A percentile compares a stretch with the other conserved stretches of the same genome.
These are phyloP conservation scores for Prinsepia uniflora DNA, from an alignment of 306 rosid species.

Conservation along the genomic window DNA sequence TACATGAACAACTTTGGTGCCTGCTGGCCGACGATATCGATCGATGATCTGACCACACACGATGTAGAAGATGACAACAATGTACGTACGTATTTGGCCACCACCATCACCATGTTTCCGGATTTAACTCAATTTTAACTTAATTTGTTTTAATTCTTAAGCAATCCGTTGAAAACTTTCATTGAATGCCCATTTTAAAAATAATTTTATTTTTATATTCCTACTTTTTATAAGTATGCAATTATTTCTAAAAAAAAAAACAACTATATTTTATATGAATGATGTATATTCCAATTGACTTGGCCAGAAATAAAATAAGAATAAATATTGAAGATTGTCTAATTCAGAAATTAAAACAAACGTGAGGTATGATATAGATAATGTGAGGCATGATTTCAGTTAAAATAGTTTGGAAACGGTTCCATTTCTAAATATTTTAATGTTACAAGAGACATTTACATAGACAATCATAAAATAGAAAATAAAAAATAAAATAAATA, in stretches of 20 bases:
- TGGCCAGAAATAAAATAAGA: constrained; percentile 8
- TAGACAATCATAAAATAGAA: too few relatives aligned
- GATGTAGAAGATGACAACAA: neutral
- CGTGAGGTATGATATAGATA: neutral
- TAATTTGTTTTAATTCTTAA: neutral
- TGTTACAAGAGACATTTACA: too few relatives aligned
- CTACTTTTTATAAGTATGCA: too few relatives aligned
- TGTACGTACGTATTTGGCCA: constrained; percentile 11
- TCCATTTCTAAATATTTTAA: too few relatives aligned
- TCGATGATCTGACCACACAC: neutral
- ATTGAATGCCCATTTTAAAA: constrained; percentile 5
- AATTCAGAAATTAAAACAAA: constrained; percentile 11
- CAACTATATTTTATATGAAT: neutral
- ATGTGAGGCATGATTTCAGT: too few relatives aligned
- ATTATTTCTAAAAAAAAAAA: too few relatives aligned
- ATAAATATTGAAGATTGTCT: constrained; percentile 12
- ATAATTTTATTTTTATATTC: too few relatives aligned
- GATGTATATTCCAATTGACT: constrained; percentile 36
- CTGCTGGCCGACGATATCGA: neutral
- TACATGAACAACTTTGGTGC: neutral
- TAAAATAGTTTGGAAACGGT: too few relatives aligned
- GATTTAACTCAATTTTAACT: neutral
- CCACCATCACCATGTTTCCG: constrained; percentile 7
- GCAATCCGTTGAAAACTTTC: constrained; percentile 30
- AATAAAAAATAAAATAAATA: too few relatives aligned